Evolutionary conservation across 2,329 filamentous ascomycete species (phyloP), one percentile per base, ranked within the genome.

Genomic region (Arachnopeziza araneosa): DNA sequence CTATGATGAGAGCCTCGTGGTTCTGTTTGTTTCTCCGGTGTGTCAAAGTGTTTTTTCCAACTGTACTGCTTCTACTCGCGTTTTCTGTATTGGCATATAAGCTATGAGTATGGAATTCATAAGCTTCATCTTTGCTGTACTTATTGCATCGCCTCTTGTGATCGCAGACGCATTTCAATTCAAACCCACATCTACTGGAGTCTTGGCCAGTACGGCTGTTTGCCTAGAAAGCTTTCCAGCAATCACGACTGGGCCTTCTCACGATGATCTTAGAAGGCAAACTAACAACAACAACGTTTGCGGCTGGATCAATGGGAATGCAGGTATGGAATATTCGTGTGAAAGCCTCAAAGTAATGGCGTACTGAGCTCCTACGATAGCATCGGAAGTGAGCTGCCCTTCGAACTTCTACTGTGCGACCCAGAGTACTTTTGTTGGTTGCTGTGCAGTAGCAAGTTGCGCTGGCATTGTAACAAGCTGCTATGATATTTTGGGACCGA

Each of bases 271-370:
- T 14, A 44, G 36, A 19, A 44, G 36, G 17, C 36, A 44, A 44
- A 44, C 36, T 17, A 44, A 44, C 36, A 44, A 19, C 12, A 49
- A 56, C 48, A 9, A 30, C 17, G 49, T 56, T 24, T 56, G 54
- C 26, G 54, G 54, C 24, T 56, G 54, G 54, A 56, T 56, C 14
- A 36, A 50, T 23, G 54, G 32, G 19, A 56, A 56, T 21, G 54
- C 32, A 49, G 54, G 54, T 56, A 49, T n/a, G 54, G 19, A 24
- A 50, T 24, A 9, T 23, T 24, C 21, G 26, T 24, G 22, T 50
- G 9, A 19, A 3, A 17, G 36, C 36, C 36, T 44, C 6, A 14
- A 44, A 19, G 36, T 12, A 17, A 44, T 44, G 17, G 17, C 36
- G 17, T 44, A 14, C 36, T 44, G 36, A 44, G 6, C 17, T n/a